phyloP scores from a whole-genome alignment of 2,329 filamentous ascomycete species.

The Aspergillus aculeatinus region DNA sequence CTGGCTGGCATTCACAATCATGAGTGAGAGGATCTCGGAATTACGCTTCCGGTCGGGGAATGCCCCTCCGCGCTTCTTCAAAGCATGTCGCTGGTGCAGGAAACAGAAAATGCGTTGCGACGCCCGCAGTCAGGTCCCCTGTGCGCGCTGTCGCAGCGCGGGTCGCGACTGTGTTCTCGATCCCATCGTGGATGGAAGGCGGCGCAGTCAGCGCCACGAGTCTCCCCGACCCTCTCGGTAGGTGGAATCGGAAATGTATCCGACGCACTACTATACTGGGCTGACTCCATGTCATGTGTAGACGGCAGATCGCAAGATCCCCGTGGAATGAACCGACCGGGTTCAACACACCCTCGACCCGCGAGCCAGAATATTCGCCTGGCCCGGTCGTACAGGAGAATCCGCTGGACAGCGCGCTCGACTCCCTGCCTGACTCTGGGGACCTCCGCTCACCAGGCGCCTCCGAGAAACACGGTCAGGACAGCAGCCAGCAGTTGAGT shows the following conservation, averaged over 20 bases:
- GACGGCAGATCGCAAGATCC: background rate
- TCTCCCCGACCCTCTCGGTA: background rate
- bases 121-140: conserved; percentile 36
- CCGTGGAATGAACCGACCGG: conserved; percentile 11
- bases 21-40: background rate
- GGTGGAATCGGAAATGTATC: too few relatives aligned
- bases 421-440: conserved; percentile 23
- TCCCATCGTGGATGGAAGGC: conserved; percentile 29
- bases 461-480: conserved; percentile 27
- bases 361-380: conserved; percentile 30
- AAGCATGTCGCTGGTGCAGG: conserved; percentile 38
- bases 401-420: conserved; percentile 22
- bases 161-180: conserved; percentile 37
- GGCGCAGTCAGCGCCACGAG: conserved; percentile 22
- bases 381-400: conserved; percentile 19
- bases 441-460: conserved; percentile 25
- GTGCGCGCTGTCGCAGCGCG: conserved; percentile 33
- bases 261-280: background rate
- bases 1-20: background rate
- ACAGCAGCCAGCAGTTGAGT: conserved; percentile 34
- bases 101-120: conserved; percentile 39
- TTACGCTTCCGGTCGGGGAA: conserved; percentile 24
- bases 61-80: conserved; percentile 33
- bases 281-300: background rate
- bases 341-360: conserved; percentile 25